Evolutionary conservation across 2,329 filamentous ascomycete species (phyloP), one percentile per base, ranked within the genome.

Genomic region (Cordyceps javanica): DNA sequence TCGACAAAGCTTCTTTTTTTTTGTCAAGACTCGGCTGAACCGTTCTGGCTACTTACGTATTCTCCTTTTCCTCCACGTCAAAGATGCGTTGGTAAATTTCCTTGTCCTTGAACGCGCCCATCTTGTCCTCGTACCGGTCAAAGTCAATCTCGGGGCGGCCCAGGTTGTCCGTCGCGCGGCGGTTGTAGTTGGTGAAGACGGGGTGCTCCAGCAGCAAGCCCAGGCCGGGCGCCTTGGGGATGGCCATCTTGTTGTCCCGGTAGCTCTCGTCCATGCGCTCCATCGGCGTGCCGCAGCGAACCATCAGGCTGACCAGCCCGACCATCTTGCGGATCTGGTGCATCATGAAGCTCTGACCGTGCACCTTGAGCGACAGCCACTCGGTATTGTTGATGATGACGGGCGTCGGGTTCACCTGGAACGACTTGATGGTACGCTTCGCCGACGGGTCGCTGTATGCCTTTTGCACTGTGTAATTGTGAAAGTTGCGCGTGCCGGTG

Each of bases 301-400:
- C 88, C 6, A 93, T 78, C 60, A 99, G 79, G 34, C 90, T 85
- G 9, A 86, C 90, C 88, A 99, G 91, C 58, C 90, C 91, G 16
- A 99, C 90, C 94, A 99, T 97, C 75, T 97, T 99, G 67, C 94
- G 88, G 72, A 99, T 99, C 76, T 99, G 94, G 73, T 99, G 94
- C 94, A 99, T 99, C 94, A 99, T 99, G 80, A 99, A 99, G 68
- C 88, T 93, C 73, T 99, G 94, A 0, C 94, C 94, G 72, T 99
- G 94, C 25, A 99, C 92, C 70, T 96, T 96, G 63, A 97, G 79
- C 44, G 89, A 94, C 5, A 99, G 79, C 94, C 94, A 99, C 76
- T 99, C 89, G 2, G 91, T 97, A 68, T 93, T 86, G 70, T 90
- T 85, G 72, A 96, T 95, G 68, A 91, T 84, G 67, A 96, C 87